phyloP scores from a whole-genome alignment of 2,329 filamentous ascomycete species.

The Fusarium albosuccineum region DNA sequence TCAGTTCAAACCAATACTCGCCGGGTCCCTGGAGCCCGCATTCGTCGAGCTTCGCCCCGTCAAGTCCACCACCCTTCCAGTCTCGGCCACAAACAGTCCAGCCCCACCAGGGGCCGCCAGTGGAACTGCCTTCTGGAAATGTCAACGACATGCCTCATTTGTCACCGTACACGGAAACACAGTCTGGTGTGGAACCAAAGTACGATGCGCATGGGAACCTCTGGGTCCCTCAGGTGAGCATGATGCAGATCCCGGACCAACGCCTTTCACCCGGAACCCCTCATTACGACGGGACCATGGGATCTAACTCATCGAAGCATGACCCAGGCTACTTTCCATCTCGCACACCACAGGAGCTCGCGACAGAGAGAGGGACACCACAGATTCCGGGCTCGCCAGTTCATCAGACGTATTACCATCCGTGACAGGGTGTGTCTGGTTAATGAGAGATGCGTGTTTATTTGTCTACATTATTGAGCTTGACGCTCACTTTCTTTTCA shows the following conservation, averaged over 20 bases:
- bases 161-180: conserved; percentile 35
- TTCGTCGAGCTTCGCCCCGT: conserved; percentile 39
- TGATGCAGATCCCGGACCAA: conserved; percentile 45
- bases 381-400: conserved; percentile 20
- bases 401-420: conserved; percentile 46
- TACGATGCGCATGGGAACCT: conserved; percentile 50
- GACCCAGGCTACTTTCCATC: conserved; percentile 36
- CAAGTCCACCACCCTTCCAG: conserved; percentile 34
- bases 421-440: conserved; percentile 18
- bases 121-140: conserved; percentile 44
- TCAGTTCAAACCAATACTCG: conserved; percentile 40
- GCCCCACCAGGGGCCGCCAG: conserved; percentile 43
- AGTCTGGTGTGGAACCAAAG: conserved; percentile 42
- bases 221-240: conserved; percentile 52
- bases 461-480: conserved; percentile 9
- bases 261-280: conserved; percentile 36
- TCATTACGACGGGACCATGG: conserved; percentile 34
- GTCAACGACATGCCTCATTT: conserved; percentile 21
- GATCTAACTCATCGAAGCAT: conserved; percentile 35
- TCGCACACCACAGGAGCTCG: conserved; percentile 42
- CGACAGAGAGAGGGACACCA: conserved; percentile 34
- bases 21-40: conserved; percentile 45
- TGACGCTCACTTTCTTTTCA: conserved; percentile 20
- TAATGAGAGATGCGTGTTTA: conserved; percentile 9
- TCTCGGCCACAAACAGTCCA: conserved; percentile 35